A percentile compares a stretch with the other conserved stretches of the same genome.
phyloP scores from a whole-genome alignment of 2,329 filamentous ascomycete species.

The Aureobasidium sp. region DNA sequence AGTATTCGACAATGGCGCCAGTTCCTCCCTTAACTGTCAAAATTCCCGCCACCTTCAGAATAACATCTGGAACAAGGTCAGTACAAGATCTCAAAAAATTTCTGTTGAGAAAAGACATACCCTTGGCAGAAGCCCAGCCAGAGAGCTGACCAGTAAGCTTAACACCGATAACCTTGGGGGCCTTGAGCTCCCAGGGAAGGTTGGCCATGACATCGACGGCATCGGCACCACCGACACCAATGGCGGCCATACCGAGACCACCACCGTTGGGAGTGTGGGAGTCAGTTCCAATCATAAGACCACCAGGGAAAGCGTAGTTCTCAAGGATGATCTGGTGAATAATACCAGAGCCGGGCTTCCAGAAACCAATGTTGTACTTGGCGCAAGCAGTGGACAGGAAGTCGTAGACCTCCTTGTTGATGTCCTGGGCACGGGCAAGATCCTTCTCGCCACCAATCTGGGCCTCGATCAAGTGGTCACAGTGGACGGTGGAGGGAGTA shows the following conservation, averaged over 20 bases:
- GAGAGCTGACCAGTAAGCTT: conserved; percentile 83
- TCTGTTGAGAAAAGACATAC: conserved; percentile 42
- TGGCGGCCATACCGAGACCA: conserved; percentile 89
- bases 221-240: conserved; percentile 96
- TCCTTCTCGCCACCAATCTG: conserved; percentile 91
- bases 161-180: conserved; percentile 93
- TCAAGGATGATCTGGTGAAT: conserved; percentile 98
- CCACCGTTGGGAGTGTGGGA: conserved; percentile 96
- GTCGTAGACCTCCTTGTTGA: conserved; percentile 99
- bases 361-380: conserved; percentile 99
- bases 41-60: conserved; percentile 93
- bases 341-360: conserved; percentile 96
- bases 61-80: conserved; percentile 61
- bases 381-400: conserved; percentile 90
- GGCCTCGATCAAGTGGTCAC: conserved; percentile 98
- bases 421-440: conserved; percentile 78
- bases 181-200: conserved; percentile 96
- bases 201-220: conserved; percentile 98
- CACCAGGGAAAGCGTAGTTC: conserved; percentile 99
- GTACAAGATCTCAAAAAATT: background rate
- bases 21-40: conserved; percentile 97
- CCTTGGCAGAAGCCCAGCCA: conserved; percentile 92
- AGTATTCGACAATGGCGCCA: conserved; percentile 77
- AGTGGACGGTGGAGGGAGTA: conserved; percentile 93
- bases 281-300: conserved; percentile 94